These are phyloP conservation scores for Myriangium duriaei DNA, from an alignment of 2,329 filamentous ascomycete species.

Conservation along the genomic window DNA sequence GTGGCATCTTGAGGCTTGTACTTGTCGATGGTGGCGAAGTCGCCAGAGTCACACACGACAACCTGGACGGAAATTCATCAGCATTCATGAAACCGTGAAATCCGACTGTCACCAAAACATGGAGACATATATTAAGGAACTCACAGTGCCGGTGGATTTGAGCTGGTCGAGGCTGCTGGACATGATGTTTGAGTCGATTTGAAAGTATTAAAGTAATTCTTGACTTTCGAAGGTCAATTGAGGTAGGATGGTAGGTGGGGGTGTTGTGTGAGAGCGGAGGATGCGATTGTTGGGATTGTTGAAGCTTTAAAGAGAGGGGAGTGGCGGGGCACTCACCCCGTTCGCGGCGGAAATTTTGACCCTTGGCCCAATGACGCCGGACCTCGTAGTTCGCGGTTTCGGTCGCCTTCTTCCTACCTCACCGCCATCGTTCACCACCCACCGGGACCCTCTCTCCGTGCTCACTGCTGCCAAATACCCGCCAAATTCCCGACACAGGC, in stretches of 20 bases:
- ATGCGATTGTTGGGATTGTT: conserved; percentile 8
- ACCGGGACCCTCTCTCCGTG: neutral
- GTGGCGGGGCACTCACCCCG: conserved; percentile 5
- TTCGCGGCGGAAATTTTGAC: conserved; percentile 4
- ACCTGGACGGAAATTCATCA: too few species aligned
- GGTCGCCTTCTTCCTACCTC: conserved; percentile 2
- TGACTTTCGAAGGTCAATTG: neutral
- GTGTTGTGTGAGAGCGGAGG: conserved; percentile 4
- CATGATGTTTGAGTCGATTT: conserved; percentile 40
- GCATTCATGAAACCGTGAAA: too few species aligned
- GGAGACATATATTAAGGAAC: conserved; percentile 40
- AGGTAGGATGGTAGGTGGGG: conserved; percentile 2
- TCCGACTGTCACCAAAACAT: too few species aligned
- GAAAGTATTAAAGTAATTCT: neutral
- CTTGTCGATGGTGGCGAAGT: conserved; percentile 77
- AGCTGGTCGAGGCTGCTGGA: conserved; percentile 87
- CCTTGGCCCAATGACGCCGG: conserved; percentile 1
- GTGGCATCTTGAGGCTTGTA: conserved; percentile 99
- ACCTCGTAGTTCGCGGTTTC: conserved; percentile 2
- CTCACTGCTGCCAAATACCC: neutral
- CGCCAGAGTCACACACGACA: conserved; percentile 95
- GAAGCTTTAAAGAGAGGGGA: conserved; percentile 1
- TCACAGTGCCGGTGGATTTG: conserved; percentile 90
- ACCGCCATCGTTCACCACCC: neutral
- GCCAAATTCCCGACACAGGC: neutral